phyloP scores from a whole-genome alignment of 2,329 filamentous ascomycete genomes.

The Clarireedia hainanense region DNA sequence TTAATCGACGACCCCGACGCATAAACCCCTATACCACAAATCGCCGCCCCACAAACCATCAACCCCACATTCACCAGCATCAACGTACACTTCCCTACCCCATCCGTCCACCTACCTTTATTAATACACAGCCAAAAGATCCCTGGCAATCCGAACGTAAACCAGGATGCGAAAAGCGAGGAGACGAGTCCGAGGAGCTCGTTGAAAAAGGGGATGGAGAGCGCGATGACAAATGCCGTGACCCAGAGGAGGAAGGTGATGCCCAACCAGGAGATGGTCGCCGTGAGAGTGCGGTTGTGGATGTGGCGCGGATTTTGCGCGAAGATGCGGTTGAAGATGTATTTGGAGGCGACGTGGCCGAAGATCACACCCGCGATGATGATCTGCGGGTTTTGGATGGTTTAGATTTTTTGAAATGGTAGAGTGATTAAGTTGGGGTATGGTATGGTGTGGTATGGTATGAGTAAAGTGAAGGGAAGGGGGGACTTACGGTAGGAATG shows the following conservation, averaged over 20 bases:
- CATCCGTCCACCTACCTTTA: constrained; percentile 30
- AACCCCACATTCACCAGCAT: constrained; percentile 4
- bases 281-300: constrained; percentile 38
- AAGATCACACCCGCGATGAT: constrained; percentile 65
- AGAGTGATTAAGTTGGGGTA: neutral
- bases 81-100: neutral
- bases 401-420: neutral
- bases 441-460: neutral
- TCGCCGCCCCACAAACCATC: constrained; percentile 6
- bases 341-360: constrained; percentile 57
- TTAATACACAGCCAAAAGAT: constrained; percentile 42
- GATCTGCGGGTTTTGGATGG: constrained; percentile 34
- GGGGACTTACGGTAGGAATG: constrained; percentile 42
- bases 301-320: constrained; percentile 33
- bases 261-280: constrained; percentile 48
- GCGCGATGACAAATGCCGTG: constrained; percentile 57
- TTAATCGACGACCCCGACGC: constrained; percentile 5
- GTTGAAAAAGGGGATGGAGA: constrained; percentile 61
- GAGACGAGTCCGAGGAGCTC: constrained; percentile 54
- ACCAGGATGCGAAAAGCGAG: constrained; percentile 45
- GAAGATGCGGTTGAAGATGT: constrained; percentile 57
- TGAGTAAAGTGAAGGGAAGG: neutral
- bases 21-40: constrained; percentile 13
- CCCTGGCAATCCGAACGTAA: constrained; percentile 45
- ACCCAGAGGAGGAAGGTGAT: constrained; percentile 51